Evolutionary conservation across 441 rosid species (phyloP), one percentile per base, ranked within the genome.

Genomic region (Eruca vesicaria): DNA sequence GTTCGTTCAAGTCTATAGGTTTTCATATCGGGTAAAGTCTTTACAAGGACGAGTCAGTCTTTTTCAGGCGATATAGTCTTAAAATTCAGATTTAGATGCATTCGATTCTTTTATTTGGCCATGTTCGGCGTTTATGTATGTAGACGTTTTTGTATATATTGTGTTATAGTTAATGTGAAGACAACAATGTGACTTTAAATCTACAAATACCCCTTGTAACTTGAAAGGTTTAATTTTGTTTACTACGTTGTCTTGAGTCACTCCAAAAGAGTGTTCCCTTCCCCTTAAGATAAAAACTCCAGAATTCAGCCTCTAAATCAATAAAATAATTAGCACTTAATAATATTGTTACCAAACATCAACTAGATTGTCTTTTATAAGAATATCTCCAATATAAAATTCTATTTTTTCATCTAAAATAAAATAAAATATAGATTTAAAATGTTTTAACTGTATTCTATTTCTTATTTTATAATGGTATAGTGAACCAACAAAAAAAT

Each of bases 11-110:
- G 78, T 90, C 97, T 1, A 75, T 94, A 1, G 97, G 97, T 66
- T 92, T 91, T 78, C 98, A 95, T 82, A 83, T 89, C 77, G 99
- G 97, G 61, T 90, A n/a, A n/a, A n/a, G n/a, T n/a, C n/a, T n/a
- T n/a, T n/a, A n/a, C n/a, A n/a, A n/a, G n/a, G n/a, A n/a, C n/a
- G n/a, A n/a, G n/a, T n/a, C n/a, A n/a, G n/a, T 12, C 4, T 14
- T 71, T 28, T 71, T 48, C 8, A 6, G 57, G 45, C 56, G 20
- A 21, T 58, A 45, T 48, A 71, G 60, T 38, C 35, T 15, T 53
- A 53, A 57, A 43, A 55, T 38, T 67, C 66, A 68, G 68, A 63
- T 48, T 68, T 61, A 73, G 78, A 31, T 78, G 26, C 67, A 32
- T 41, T 67, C 60, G 2, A 78, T 78, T 78, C 77, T 78, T 78